phyloP scores from a whole-genome alignment of 768 basidiomycete species.

The Mycena rosella region DNA sequence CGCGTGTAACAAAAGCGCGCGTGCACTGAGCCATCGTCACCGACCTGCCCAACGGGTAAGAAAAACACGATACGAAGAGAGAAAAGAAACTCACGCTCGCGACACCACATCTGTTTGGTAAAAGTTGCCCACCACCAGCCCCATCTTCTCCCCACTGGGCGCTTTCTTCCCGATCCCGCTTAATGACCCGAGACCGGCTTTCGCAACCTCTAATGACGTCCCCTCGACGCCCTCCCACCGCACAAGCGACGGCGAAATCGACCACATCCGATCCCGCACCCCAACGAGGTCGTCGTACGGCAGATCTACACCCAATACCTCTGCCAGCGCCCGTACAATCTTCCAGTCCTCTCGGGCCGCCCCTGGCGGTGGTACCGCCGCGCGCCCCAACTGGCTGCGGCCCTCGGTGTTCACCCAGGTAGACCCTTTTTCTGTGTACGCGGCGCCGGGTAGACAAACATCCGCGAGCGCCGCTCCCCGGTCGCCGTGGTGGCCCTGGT shows the following conservation, averaged over 20 bases:
- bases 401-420: slow-evolving; percentile 99
- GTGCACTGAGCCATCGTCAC: slow-evolving; percentile 97
- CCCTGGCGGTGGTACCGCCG: slow-evolving; percentile 95
- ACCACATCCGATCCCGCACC: slow-evolving; percentile 96
- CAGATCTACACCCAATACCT: slow-evolving; percentile 82
- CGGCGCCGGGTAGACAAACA: slow-evolving; percentile 91
- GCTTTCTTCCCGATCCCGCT: slow-evolving; percentile 48
- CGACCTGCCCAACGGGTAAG: slow-evolving; percentile 51
- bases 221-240: slow-evolving; percentile 86
- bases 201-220: slow-evolving; percentile 79
- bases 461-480: slow-evolving; percentile 97
- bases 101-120: slow-evolving; percentile 98
- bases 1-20: slow-evolving; percentile 84
- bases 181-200: slow-evolving; percentile 75
- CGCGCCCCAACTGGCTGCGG: slow-evolving; percentile 88
- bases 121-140: slow-evolving; percentile 85
- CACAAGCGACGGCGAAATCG: slow-evolving; percentile 90
- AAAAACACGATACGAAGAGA: background rate
- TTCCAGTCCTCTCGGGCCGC: slow-evolving; percentile 98
- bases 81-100: slow-evolving; percentile 78
- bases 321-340: slow-evolving; percentile 93
- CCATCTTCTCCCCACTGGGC: slow-evolving; percentile 70
- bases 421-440: slow-evolving; percentile 90
- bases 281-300: slow-evolving; percentile 91
- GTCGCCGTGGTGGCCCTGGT: slow-evolving; percentile 99